These are phyloP conservation scores for Euptelea pleiosperma DNA, from an alignment of 164 flowering plant species.

Conservation along the genomic window DNA sequence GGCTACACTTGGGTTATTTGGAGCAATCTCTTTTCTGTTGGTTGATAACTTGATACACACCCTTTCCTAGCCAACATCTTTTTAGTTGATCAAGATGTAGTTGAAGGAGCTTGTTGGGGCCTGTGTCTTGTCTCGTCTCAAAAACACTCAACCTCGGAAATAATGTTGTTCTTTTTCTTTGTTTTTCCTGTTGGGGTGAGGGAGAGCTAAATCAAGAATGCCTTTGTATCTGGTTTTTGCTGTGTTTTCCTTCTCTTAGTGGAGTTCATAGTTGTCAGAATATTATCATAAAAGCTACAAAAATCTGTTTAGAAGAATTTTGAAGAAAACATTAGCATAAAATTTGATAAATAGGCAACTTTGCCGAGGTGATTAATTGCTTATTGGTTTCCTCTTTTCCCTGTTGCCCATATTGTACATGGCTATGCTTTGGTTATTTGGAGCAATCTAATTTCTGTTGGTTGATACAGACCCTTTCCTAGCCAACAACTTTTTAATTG, in stretches of 20 bases:
- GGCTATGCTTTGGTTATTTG: conserved; percentile 2
- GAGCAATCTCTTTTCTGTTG: background rate
- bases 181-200: too few species aligned
- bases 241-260: too few species aligned
- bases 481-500: conserved; percentile 4
- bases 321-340: too few species aligned
- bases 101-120: background rate
- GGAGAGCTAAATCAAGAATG: too few species aligned
- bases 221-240: too few species aligned
- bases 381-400: conserved; percentile 22
- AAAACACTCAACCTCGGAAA: too few species aligned
- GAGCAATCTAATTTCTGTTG: background rate
- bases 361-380: conserved; percentile 26
- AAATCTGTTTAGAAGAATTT: too few species aligned
- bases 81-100: background rate
- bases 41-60: background rate
- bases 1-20: background rate
- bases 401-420: conserved; percentile 18
- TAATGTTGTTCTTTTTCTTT: too few species aligned
- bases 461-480: background rate
- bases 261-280: too few species aligned
- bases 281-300: too few species aligned
- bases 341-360: conserved; percentile 17
- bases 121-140: too few species aligned
- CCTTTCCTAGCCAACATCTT: background rate